phyloP scores from a whole-genome alignment of 179 eudicot genomes.

The Nepenthes alata region DNA sequence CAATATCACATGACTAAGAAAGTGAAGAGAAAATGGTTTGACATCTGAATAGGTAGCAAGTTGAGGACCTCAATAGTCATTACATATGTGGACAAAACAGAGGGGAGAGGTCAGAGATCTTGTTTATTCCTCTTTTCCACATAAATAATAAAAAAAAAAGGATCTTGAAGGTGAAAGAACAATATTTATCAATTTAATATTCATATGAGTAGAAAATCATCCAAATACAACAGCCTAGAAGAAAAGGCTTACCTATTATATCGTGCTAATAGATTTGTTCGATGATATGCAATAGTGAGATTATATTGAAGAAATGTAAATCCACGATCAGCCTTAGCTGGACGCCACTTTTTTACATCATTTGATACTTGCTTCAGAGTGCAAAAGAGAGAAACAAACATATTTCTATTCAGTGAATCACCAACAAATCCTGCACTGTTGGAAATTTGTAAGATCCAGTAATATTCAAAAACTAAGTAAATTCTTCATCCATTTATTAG shows the following conservation, averaged over 20 bases:
- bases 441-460: slow-evolving; percentile 17
- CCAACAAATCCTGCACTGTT: slow-evolving; percentile 93
- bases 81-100: not conserved
- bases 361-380: slow-evolving; percentile 46
- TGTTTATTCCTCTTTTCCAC: no score
- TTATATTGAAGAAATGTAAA: slow-evolving; percentile 83
- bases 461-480: not conserved
- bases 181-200: no score
- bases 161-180: no score
- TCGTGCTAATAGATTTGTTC: slow-evolving; percentile 79
- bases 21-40: no score
- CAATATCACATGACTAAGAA: no score
- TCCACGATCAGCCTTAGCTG: slow-evolving; percentile 90
- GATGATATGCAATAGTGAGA: slow-evolving; percentile 85
- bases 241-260: slow-evolving; percentile 84
- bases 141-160: no score
- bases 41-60: no score
- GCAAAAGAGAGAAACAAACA: slow-evolving; percentile 94
- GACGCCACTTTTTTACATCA: slow-evolving; percentile 96
- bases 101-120: not conserved
- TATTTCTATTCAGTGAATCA: slow-evolving; percentile 90
- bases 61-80: no score
- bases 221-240: not conserved
- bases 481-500: not conserved
- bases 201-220: not conserved